These are phyloP conservation scores for Pseudogymnoascus sp. DNA, from an alignment of 2,329 filamentous ascomycete genomes.

Conservation along the genomic window DNA sequence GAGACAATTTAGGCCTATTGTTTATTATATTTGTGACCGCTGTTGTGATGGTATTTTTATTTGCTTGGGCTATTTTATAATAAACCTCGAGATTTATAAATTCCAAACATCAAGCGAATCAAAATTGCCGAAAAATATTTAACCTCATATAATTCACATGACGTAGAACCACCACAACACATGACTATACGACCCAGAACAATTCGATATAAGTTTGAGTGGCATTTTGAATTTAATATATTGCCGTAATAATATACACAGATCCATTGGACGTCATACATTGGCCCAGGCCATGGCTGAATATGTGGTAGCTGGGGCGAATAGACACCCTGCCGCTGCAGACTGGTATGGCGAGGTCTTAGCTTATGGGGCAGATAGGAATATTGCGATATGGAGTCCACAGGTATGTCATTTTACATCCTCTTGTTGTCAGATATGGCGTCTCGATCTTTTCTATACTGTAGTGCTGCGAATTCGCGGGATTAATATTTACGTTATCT, in stretches of 20 bases:
- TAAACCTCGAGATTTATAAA: background rate
- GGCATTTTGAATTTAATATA: background rate
- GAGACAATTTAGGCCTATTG: background rate
- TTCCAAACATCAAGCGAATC: background rate
- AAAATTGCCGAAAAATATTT: constrained; percentile 8
- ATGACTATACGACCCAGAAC: background rate
- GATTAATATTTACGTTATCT: background rate
- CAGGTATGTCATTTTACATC: constrained; percentile 44
- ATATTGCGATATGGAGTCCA: constrained; percentile 83
- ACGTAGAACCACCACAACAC: constrained; percentile 8
- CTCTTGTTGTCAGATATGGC: background rate
- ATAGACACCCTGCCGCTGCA: constrained; percentile 79
- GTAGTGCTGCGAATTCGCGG: background rate
- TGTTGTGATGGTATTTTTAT: background rate
- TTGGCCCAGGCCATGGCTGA: constrained; percentile 1
- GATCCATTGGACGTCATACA: background rate
- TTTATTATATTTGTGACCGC: background rate
- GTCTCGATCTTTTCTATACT: background rate
- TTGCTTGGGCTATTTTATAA: background rate
- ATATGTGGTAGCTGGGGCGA: constrained; percentile 63
- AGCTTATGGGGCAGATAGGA: constrained; percentile 83
- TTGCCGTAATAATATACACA: background rate
- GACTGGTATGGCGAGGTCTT: constrained; percentile 75
- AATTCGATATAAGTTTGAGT: background rate
- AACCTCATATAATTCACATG: constrained; percentile 9